Evolutionary conservation across 371 early-diverging fungal genomes (phyloP).

Genomic region (Syncephalastrum monosporum): DNA sequence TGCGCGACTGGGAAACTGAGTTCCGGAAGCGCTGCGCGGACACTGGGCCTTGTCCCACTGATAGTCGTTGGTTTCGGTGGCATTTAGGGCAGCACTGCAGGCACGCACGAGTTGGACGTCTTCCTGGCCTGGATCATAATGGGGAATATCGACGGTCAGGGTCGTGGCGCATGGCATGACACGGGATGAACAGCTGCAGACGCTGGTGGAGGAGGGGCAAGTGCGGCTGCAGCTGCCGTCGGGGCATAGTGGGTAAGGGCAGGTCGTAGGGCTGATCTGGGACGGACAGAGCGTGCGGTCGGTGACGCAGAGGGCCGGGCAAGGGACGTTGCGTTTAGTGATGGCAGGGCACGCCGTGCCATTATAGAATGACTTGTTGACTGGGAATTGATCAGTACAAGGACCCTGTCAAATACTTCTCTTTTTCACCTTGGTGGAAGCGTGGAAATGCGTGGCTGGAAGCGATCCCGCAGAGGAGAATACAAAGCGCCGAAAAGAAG

Average conservation of each 20-base stretch:
- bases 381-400: conserved; percentile 8
- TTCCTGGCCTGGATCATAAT: conserved; percentile 39
- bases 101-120: conserved; percentile 31
- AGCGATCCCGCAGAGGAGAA: conserved; percentile 2
- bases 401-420: conserved; percentile 10
- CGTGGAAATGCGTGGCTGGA: conserved; percentile 18
- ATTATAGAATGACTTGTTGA: conserved; percentile 25
- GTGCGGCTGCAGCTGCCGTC: conserved; percentile 24
- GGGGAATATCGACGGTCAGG: conserved; percentile 21
- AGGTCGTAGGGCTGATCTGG: conserved; percentile 13
- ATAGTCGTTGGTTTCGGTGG: conserved; percentile 26
- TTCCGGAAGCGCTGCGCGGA: conserved; percentile 41
- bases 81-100: conserved; percentile 31
- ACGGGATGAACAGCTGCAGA: conserved; percentile 22
- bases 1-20: conserved; percentile 16
- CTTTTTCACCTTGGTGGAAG: conserved; percentile 24
- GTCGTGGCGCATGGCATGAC: conserved; percentile 15
- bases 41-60: background rate
- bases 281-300: conserved; percentile 17
- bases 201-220: conserved; percentile 9
- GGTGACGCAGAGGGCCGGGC: conserved; percentile 28
- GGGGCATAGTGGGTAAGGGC: conserved; percentile 17
- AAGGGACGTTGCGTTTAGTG: conserved; percentile 19
- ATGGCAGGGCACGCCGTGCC: conserved; percentile 31
- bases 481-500: background rate